Evolutionary conservation across 805 yeast genomes (phyloP).

Genomic region (Starmera caribaea): DNA sequence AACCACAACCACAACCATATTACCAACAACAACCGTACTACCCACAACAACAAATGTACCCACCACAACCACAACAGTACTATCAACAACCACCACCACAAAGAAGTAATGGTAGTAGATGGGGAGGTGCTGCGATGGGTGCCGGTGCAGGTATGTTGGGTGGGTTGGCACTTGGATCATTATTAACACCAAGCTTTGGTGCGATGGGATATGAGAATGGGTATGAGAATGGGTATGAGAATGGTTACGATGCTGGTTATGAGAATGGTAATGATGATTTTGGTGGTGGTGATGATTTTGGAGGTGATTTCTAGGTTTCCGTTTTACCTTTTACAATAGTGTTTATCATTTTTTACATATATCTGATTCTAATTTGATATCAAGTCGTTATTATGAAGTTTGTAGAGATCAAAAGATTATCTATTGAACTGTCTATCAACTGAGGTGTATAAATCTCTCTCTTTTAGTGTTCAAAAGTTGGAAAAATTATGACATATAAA

Average conservation of each 20-base stretch:
- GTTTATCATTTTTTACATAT: too few relatives aligned
- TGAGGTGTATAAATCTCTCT: too few relatives aligned
- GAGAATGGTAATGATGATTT: constrained; percentile 18
- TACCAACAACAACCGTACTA: constrained; percentile 8
- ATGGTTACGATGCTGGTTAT: constrained; percentile 16
- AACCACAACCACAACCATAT: constrained; percentile 7
- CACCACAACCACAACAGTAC: constrained; percentile 28
- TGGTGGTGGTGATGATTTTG: constrained; percentile 26
- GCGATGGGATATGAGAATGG: constrained; percentile 3
- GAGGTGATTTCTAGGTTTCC: constrained; percentile 21
- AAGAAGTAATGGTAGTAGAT: constrained; percentile 19
- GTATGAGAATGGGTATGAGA: constrained; percentile 15
- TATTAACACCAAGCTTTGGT: neutral
- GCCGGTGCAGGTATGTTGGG: constrained; percentile 22
- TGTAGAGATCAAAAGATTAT: too few relatives aligned
- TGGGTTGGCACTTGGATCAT: constrained; percentile 20
- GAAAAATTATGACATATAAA: too few relatives aligned
- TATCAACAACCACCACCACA: constrained; percentile 9
- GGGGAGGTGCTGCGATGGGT: constrained; percentile 14
- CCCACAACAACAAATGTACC: constrained; percentile 29
- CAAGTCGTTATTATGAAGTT: too few relatives aligned
- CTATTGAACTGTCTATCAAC: too few relatives aligned
- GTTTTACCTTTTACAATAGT: neutral
- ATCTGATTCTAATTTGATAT: too few relatives aligned
- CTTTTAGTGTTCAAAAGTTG: too few relatives aligned